Base-by-base conservation (phyloP, 768 basidiomycete genomes). In the Panus rudis region DNA sequence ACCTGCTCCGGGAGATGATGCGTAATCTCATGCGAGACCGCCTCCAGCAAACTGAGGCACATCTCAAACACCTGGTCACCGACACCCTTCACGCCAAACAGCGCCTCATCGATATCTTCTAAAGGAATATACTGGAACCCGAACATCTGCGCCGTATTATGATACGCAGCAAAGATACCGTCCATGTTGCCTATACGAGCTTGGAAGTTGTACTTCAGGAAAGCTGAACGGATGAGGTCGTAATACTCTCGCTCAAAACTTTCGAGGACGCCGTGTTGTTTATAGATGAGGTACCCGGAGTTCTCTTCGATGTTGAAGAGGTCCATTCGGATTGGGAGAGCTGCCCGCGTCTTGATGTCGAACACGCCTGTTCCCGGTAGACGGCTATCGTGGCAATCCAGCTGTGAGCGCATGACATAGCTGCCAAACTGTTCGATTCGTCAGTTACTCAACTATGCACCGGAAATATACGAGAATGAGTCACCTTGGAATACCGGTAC, bases 121-220 rank as follows among this genome's bases (percentile, higher is more conserved):
- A 94, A 64, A 1, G 92, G 75, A 23, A 94, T 64, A 57, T 98
- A 99, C 61, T 97, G 91, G 69, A 97, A 97, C 1, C 94, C 94
- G 53, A 92, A 92, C 39, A 96, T 76, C 14, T 76, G 73, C 6
- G 78, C 76, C 1, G 89, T 93, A 49, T 94, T 96, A 56, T 91
- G 88, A 56, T 87, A 90, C 17, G 89, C 81, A 28, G 91, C 78
- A 46, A 92, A 71, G 6, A 97, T 84, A 13, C 94, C 94, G 56
- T 96, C 92, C 94, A 98, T 98, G 57, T 84, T 80, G 7, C 94
- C 94, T 48, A 99, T 98, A 4, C 94, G 82, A 2, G 78, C 93
- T 71, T 99, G 94, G 67, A 98, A 84, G 50, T 89, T 84, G 61
- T 91, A 97, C 67, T 97, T 97, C 42, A 99, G 71, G 68, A 97